Base-by-base conservation (phyloP, 768 basidiomycete genomes). In the Termitomyces eurrhizus region DNA sequence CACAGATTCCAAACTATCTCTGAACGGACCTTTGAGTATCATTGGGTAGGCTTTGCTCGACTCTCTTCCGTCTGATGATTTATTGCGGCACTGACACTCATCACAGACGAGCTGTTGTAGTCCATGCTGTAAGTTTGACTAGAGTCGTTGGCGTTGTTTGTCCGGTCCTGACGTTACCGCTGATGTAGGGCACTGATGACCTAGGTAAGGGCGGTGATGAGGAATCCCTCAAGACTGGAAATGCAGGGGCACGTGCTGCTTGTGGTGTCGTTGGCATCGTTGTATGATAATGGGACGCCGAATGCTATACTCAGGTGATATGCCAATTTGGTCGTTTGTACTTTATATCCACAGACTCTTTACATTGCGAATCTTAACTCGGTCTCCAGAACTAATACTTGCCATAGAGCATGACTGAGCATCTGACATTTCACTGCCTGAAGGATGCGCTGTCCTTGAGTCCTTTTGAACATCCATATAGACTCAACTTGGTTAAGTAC, bases 161-260 rank as follows among this genome's bases (percentile, higher is more conserved):
- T 52, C 24, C 6, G 29, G 5, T 18, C 53, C 50, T 52, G 58
- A 42, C 39, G 26, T 45, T 52, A 42, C 24, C 55, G 21, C 26
- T 35, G 45, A 62, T 49, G 35, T 63, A 61, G 86, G 89, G 90
- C 4, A 82, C 82, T 18, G 92, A 94, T 68, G 92, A 94, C 67
- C 79, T 93, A 53, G 92, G 91, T n/a, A 77, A 73, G 61, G 89
- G 90, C 16, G 77, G 75, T 45, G 79, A 88, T 66, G 76, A 82
- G 33, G 90, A 91, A 64, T 89, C 88, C 24, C 75, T 86, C 58
- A 90, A 83, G 70, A 93, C 90, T 3, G 92, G 92, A 9, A 90
- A 93, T 68, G 87, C 92, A 16, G 88, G 88, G 12, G 84, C 78
- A 35, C 79, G 90, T 59, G 80, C 83, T n/a, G 91, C 92, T 13